Conservation (phyloP, 768 basidiomycete species). For the Dentipellis sp. region DNA sequence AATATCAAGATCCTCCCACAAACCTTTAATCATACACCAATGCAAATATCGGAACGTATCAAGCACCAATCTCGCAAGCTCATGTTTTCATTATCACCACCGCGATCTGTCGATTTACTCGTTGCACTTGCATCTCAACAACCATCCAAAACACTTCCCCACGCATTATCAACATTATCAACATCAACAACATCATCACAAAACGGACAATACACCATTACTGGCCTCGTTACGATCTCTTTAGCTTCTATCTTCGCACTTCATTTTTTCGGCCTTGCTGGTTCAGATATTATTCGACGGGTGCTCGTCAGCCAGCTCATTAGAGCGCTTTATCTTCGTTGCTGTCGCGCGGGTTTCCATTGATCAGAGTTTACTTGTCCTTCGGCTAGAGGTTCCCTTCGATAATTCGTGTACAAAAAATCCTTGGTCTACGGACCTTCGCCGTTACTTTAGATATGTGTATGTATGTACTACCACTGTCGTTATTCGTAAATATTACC, state of each 20-base stretch:
- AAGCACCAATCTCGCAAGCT: neutral
- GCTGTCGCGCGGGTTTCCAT: too few species aligned
- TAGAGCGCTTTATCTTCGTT: too few species aligned
- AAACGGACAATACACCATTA: too few species aligned
- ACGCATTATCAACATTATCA: neutral
- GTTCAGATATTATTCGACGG: neutral
- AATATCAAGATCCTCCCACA: constrained; percentile 1
- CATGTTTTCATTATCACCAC: neutral
- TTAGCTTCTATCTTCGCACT: neutral
- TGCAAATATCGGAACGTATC: constrained; percentile 6
- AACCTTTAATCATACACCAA: constrained; percentile 27
- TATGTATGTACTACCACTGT: neutral
- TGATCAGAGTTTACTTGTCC: too few species aligned
- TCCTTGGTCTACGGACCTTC: neutral
- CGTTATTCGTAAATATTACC: neutral
- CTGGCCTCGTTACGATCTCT: neutral
- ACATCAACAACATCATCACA: neutral
- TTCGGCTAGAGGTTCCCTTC: too few species aligned
- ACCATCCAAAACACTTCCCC: neutral
- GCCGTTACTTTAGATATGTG: neutral
- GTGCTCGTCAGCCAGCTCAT: too few species aligned
- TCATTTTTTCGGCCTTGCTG: neutral
- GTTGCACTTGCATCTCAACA: neutral
- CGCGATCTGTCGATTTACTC: neutral
- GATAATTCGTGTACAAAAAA: neutral